phyloP scores from a whole-genome alignment of 169 alveolate genomes.

The Eimeria necatrix region DNA sequence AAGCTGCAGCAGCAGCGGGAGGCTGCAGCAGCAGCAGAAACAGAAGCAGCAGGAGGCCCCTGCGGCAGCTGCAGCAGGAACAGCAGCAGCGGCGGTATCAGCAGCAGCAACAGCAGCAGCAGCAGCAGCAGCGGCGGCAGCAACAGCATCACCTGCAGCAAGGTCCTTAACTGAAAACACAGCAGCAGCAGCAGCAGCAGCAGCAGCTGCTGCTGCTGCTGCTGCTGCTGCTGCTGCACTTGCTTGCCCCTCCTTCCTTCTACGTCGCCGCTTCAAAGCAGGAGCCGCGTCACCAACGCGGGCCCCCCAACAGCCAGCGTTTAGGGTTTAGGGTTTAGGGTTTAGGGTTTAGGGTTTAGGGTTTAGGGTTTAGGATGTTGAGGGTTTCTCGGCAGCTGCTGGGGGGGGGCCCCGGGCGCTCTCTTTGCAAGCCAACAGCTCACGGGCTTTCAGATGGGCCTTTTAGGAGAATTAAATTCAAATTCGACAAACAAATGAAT shows the following conservation, averaged over 20 bases:
- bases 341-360: slow-evolving; percentile 16
- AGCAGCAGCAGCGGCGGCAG: neutral
- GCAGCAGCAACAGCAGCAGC: too few relatives aligned
- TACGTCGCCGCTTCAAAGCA: slow-evolving; percentile 3
- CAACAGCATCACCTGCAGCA: neutral
- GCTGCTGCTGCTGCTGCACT: neutral
- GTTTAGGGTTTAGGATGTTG: slow-evolving; percentile 38
- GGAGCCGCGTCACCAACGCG: slow-evolving; percentile 1
- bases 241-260: too few relatives aligned
- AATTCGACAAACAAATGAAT: neutral
- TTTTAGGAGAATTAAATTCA: slow-evolving; percentile 17
- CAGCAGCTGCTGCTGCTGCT: neutral
- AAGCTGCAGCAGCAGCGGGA: too few relatives aligned
- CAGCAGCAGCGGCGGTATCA: too few relatives aligned
- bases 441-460: slow-evolving; percentile 79
- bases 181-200: neutral
- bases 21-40: too few relatives aligned
- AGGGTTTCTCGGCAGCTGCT: slow-evolving; percentile 4
- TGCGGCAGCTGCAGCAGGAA: too few relatives aligned
- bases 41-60: too few relatives aligned
- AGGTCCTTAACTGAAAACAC: neutral
- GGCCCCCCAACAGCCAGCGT: neutral
- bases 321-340: neutral
- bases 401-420: slow-evolving; percentile 75
- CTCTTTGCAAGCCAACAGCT: slow-evolving; percentile 66